Evolutionary conservation across 257 asterid genomes (phyloP), one percentile per base, ranked within the genome.

Genomic region (Rubia yunnanensis): DNA sequence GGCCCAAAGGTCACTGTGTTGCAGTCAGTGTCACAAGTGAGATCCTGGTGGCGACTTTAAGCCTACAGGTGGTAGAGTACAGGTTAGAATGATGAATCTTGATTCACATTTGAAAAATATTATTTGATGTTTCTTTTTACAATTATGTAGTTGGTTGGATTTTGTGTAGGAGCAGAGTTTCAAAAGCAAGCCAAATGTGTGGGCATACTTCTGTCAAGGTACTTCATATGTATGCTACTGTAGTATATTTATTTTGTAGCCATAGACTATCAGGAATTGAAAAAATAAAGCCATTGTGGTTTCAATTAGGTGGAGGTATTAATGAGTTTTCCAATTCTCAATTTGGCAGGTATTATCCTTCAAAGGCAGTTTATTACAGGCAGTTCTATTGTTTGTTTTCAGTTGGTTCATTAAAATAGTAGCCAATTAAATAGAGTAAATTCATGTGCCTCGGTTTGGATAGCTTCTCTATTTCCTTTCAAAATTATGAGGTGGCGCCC

Each of bases 201-300:
- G 99, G 99, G 99, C 99, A 4, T 92, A 92, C 82, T 92, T 92
- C 97, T 70, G 99, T 92, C 77, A 92, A 92, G 99, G 99, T 92
- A 85, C 66, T 36, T 22, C 27, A 41, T 57, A 44, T 20, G 26
- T 46, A 60, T 61, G 48, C 77, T 55, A 8, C 20, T n/a, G 44
- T 48, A 22, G 31, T 7, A 39, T 57, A 36, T 18, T 50, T 58
- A 32, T 54, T 64, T 20, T 54, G 31, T 61, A 53, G n/a, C n/a
- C n/a, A n/a, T n/a, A n/a, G n/a, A n/a, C n/a, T 72, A 72, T 17
- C 24, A 34, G 17, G 23, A 18, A 2, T 36, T 70, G 68, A 71
- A 36, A 80, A 70, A 60, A 69, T 67, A n/a, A n/a, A n/a, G n/a
- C 14, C 10, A 23, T 66, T 52, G 65, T 74, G 3, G 27, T 69